Evolutionary conservation across 805 yeast species (phyloP).

Genomic region (Ogataea neopini): DNA sequence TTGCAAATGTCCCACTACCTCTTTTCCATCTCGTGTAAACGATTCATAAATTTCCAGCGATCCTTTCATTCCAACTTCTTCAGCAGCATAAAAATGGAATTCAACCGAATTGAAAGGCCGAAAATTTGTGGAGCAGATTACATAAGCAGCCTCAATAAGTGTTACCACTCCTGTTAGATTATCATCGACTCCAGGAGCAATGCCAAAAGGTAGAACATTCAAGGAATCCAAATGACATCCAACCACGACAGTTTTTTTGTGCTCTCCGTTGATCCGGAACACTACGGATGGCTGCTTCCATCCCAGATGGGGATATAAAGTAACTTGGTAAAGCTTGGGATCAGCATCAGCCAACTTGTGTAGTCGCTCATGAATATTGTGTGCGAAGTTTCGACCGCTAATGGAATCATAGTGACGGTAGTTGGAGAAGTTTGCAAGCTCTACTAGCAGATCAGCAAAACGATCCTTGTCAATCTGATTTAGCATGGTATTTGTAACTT

Average conservation of each 20-base stretch:
- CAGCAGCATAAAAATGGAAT: conserved; percentile 94
- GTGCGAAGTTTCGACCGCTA: conserved; percentile 8
- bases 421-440: background rate
- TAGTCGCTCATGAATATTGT: conserved; percentile 40
- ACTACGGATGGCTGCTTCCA: conserved; percentile 83
- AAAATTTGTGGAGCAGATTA: conserved; percentile 42
- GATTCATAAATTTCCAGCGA: conserved; percentile 72
- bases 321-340: conserved; percentile 36
- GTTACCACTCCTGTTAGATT: conserved; percentile 89
- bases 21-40: conserved; percentile 44
- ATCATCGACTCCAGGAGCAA: conserved; percentile 96
- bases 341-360: conserved; percentile 26
- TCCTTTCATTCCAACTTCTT: conserved; percentile 89
- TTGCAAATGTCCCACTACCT: conserved; percentile 82
- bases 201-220: conserved; percentile 61
- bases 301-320: conserved; percentile 54
- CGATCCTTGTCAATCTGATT: conserved; percentile 5
- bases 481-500: background rate
- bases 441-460: background rate
- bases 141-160: conserved; percentile 69
- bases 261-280: conserved; percentile 50
- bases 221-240: conserved; percentile 92
- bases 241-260: conserved; percentile 54
- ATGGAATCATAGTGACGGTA: conserved; percentile 9
- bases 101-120: conserved; percentile 61